Conservation (phyloP, 1,284 basidiomycete species). For the Golubevia pallescens region DNA sequence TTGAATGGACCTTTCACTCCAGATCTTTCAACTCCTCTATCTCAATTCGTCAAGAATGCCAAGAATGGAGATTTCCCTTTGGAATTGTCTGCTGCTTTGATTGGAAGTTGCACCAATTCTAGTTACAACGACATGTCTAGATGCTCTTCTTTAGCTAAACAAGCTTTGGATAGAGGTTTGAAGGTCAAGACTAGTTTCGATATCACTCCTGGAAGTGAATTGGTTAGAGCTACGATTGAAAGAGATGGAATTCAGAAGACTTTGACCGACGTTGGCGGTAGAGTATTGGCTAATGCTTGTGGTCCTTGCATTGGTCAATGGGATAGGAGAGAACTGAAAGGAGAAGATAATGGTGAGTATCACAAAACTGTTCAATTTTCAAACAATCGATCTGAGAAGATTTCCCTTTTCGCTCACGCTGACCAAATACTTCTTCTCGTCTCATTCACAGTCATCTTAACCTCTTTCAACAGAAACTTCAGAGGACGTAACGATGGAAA, state of each 20-base stretch:
- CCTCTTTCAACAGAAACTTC: constrained; percentile 98
- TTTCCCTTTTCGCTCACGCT: too few relatives aligned
- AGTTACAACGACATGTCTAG: constrained; percentile 61
- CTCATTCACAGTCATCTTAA: constrained; percentile 81
- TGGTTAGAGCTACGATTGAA: constrained; percentile 60
- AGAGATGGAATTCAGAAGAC: constrained; percentile 52
- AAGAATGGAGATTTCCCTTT: constrained; percentile 45
- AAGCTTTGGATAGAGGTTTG: constrained; percentile 50
- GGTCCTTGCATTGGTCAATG: constrained; percentile 77
- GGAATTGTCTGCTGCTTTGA: constrained; percentile 56
- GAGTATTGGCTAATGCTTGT: constrained; percentile 63
- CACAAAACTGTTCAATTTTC: too few relatives aligned
- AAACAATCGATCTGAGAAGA: too few relatives aligned
- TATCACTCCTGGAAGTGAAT: constrained; percentile 61
- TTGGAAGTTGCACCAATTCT: constrained; percentile 61
- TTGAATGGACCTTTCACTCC: constrained; percentile 64
- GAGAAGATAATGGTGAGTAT: constrained; percentile 88
- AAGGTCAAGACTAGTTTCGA: constrained; percentile 57
- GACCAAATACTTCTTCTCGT: background rate
- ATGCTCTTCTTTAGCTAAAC: constrained; percentile 57
- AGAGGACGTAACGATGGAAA: constrained; percentile 98
- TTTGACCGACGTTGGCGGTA: constrained; percentile 50
- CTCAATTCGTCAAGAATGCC: constrained; percentile 52
- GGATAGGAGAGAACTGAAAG: constrained; percentile 89
- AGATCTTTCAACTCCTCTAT: constrained; percentile 56